These are phyloP conservation scores for Phytophthora capsici DNA, from an alignment of 352 stramenopile species.

Conservation along the genomic window DNA sequence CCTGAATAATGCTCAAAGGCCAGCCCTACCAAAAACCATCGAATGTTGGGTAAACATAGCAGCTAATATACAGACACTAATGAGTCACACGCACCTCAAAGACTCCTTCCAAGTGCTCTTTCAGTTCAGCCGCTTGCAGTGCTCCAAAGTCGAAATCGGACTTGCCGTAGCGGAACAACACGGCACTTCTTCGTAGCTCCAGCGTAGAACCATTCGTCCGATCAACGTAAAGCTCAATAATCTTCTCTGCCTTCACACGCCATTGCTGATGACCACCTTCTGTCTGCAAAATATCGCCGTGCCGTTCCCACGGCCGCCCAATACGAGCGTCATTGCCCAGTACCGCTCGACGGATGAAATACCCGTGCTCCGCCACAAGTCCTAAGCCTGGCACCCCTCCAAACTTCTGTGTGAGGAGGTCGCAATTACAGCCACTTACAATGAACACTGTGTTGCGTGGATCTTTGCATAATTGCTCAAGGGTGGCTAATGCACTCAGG, in stretches of 20 bases:
- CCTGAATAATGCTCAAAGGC: conserved; percentile 80
- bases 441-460: conserved; percentile 98
- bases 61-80: too few relatives aligned
- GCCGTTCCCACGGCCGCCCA: conserved; percentile 70
- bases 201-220: conserved; percentile 98
- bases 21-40: conserved; percentile 49
- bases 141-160: conserved; percentile 98
- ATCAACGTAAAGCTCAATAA: conserved; percentile 98
- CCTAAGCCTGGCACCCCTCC: conserved; percentile 95
- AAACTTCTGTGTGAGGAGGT: conserved; percentile 95
- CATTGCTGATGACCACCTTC: conserved; percentile 82
- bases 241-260: conserved; percentile 94
- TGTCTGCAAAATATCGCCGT: conserved; percentile 65
- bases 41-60: not conserved
- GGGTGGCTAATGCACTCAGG: conserved; percentile 68
- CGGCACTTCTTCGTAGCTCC: conserved; percentile 96
- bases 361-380: conserved; percentile 98
- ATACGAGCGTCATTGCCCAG: conserved; percentile 76
- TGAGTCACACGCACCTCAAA: conserved; percentile 59
- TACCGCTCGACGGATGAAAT: conserved; percentile 90
- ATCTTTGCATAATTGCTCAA: conserved; percentile 95
- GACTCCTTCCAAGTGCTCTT: conserved; percentile 96
- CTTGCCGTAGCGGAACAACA: conserved; percentile 99
- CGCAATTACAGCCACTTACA: conserved; percentile 96
- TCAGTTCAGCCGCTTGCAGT: conserved; percentile 96